These are phyloP conservation scores for Boletus sp. DNA, from an alignment of 768 basidiomycete genomes.

Conservation along the genomic window DNA sequence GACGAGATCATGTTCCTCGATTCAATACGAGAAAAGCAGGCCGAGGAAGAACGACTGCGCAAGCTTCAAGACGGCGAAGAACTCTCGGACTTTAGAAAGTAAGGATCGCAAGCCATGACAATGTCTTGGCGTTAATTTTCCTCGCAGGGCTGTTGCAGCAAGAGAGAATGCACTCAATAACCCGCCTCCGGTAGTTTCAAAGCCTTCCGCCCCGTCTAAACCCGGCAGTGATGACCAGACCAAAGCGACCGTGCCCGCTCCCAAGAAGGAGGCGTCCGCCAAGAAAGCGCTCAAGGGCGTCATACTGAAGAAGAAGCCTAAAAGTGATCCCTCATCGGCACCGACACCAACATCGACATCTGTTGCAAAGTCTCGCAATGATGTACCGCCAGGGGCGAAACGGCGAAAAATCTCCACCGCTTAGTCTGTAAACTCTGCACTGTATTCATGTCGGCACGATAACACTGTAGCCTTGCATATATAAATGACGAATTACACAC, in stretches of 20 bases:
- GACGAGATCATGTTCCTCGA: slow-evolving; percentile 90
- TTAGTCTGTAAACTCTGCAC: slow-evolving; percentile 19
- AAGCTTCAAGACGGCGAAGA: slow-evolving; percentile 78
- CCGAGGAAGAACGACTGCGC: slow-evolving; percentile 72
- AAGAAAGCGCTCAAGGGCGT: slow-evolving; percentile 77
- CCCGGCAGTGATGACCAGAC: slow-evolving; percentile 27
- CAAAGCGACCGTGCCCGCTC: slow-evolving; percentile 28
- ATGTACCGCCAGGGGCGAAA: slow-evolving; percentile 48
- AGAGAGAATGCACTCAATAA: slow-evolving; percentile 52
- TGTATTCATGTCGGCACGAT: slow-evolving; percentile 10
- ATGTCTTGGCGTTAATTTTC: slow-evolving; percentile 11
- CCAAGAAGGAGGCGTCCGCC: slow-evolving; percentile 52
- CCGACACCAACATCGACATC: slow-evolving; percentile 17
- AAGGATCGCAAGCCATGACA: slow-evolving; percentile 17
- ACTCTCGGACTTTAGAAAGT: slow-evolving; percentile 78
- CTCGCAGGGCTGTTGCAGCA: slow-evolving; percentile 65
- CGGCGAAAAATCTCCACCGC: slow-evolving; percentile 51
- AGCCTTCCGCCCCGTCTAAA: slow-evolving; percentile 33
- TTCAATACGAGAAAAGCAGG: slow-evolving; percentile 72
- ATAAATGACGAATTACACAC: background rate
- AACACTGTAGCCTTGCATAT: slow-evolving; percentile 13
- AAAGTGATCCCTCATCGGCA: slow-evolving; percentile 29
- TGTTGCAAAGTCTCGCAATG: slow-evolving; percentile 20
- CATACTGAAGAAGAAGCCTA: slow-evolving; percentile 73
- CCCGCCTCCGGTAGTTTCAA: slow-evolving; percentile 32